Evolutionary conservation across 345 rosid species (phyloP).

Genomic region (Eucalyptus viminalis): DNA sequence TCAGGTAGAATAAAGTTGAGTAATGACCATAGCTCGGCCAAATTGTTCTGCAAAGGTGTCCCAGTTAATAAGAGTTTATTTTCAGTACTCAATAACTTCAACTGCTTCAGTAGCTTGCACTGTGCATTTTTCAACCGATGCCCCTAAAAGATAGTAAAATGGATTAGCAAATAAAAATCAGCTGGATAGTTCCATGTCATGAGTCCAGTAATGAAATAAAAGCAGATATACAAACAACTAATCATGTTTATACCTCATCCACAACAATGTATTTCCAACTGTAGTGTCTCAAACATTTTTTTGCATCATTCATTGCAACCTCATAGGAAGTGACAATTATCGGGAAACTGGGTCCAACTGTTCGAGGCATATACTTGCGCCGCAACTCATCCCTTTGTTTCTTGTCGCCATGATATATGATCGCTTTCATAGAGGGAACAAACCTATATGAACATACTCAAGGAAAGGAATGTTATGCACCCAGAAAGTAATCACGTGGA

Average conservation of each 20-base stretch:
- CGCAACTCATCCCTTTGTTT: conserved; percentile 55
- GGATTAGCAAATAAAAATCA: neutral
- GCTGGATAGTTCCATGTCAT: neutral
- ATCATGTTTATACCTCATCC: conserved; percentile 62
- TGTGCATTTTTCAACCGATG: conserved; percentile 85
- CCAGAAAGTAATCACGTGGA: neutral
- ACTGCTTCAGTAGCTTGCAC: conserved; percentile 70
- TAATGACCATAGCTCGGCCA: conserved; percentile 97
- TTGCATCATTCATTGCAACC: conserved; percentile 75
- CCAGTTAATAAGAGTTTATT: conserved; percentile 93
- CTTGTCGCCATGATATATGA: conserved; percentile 77
- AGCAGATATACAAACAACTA: neutral
- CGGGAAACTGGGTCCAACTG: conserved; percentile 72
- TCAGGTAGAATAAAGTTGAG: conserved; percentile 91
- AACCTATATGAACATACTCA: conserved; percentile 33
- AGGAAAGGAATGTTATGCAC: neutral
- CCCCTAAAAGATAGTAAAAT: conserved; percentile 36
- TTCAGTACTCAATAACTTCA: conserved; percentile 35
- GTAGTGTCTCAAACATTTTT: conserved; percentile 46
- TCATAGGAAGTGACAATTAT: conserved; percentile 86
- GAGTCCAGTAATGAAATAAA: neutral
- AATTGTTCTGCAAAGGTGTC: conserved; percentile 91
- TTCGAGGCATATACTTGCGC: conserved; percentile 61
- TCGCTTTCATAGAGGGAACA: conserved; percentile 55
- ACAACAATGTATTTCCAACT: conserved; percentile 88